Conservation (phyloP, 2,329 filamentous ascomycete genomes). For the Arachnopeziza araneosa region DNA sequence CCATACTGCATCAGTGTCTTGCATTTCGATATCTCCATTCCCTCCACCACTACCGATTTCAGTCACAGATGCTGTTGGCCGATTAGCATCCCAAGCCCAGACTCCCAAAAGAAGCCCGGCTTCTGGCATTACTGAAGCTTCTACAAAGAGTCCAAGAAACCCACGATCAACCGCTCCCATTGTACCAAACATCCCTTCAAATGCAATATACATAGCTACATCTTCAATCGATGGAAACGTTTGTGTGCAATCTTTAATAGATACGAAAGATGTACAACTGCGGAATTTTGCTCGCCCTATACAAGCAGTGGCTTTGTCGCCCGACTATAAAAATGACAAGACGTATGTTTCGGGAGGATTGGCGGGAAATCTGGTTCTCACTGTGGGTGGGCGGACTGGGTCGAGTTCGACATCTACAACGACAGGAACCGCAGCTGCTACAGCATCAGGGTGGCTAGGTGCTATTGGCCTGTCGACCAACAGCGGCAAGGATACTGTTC, state of each 20-base stretch:
- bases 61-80: constrained; percentile 33
- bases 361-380: constrained; percentile 82
- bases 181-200: constrained; percentile 72
- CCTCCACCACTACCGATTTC: constrained; percentile 51
- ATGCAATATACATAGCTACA: constrained; percentile 88
- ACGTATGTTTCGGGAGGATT: constrained; percentile 88
- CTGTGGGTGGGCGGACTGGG: constrained; percentile 72
- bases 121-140: constrained; percentile 39
- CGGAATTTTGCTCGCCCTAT: constrained; percentile 92
- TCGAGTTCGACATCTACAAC: constrained; percentile 81
- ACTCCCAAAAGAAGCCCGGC: constrained; percentile 30
- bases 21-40: constrained; percentile 83
- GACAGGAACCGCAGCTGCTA: constrained; percentile 71
- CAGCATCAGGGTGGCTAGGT: constrained; percentile 86
- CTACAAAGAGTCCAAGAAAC: constrained; percentile 47
- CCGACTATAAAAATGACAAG: constrained; percentile 84
- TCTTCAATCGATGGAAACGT: constrained; percentile 95
- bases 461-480: constrained; percentile 75
- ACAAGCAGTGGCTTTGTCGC: constrained; percentile 87
- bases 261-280: constrained; percentile 82
- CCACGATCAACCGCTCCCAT: constrained; percentile 40
- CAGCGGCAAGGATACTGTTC: constrained; percentile 74
- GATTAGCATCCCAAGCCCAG: constrained; percentile 28
- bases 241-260: constrained; percentile 80
- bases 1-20: constrained; percentile 85